Evolutionary conservation across 441 rosid species (phyloP).

Genomic region (Rhodomyrtus psidioides): DNA sequence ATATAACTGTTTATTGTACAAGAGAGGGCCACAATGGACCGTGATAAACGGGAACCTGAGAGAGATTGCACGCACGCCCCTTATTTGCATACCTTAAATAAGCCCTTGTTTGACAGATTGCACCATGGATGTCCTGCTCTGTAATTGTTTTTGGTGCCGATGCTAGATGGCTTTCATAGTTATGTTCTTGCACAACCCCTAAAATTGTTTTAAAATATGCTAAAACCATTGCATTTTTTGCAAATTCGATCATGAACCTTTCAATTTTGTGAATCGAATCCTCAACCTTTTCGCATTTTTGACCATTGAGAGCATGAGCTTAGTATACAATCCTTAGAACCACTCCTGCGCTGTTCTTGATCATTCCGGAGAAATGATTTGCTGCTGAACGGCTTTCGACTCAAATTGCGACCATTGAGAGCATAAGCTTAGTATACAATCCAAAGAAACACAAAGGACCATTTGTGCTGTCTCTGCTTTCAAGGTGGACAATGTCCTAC

Average conservation of each 20-base stretch:
- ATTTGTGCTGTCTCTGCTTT: not conserved
- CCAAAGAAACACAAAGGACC: too few relatives aligned
- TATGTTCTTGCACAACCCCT: not conserved
- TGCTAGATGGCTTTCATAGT: not conserved
- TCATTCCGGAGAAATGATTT: not conserved
- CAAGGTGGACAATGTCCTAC: not conserved
- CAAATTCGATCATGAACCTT: too few relatives aligned
- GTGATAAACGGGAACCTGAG: not conserved
- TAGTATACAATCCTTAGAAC: not conserved
- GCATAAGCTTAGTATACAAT: too few relatives aligned
- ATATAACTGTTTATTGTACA: not conserved
- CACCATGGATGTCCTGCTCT: not conserved
- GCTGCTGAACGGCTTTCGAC: not conserved
- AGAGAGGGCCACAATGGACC: not conserved
- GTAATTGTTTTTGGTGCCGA: not conserved
- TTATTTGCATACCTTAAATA: not conserved
- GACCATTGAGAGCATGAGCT: not conserved
- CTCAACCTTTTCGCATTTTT: too few relatives aligned
- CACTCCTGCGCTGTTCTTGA: not conserved
- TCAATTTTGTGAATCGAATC: too few relatives aligned
- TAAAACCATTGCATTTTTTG: too few relatives aligned
- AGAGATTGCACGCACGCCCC: not conserved
- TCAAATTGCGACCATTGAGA: not conserved
- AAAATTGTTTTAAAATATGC: too few relatives aligned
- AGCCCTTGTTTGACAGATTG: not conserved